phyloP scores from a whole-genome alignment of 805 yeast species.

The Maudiozyma barnettii region DNA sequence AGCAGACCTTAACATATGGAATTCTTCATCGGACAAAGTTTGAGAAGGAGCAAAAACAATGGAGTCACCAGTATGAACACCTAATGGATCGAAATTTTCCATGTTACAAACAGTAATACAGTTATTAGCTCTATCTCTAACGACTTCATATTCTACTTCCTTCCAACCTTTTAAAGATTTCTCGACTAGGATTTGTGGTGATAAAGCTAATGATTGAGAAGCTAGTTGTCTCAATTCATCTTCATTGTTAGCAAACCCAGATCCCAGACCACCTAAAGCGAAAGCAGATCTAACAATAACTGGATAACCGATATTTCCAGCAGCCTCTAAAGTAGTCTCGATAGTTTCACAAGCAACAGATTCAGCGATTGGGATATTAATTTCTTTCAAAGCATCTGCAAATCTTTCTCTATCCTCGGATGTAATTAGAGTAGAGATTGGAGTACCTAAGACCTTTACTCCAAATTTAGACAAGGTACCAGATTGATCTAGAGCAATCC shows the following conservation, averaged over 20 bases:
- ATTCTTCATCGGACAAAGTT: conserved; percentile 92
- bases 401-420: conserved; percentile 97
- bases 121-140: conserved; percentile 90
- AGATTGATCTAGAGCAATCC: conserved; percentile 89
- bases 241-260: conserved; percentile 86
- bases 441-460: conserved; percentile 95
- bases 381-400: conserved; percentile 90
- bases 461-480: conserved; percentile 86
- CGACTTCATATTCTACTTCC: conserved; percentile 97
- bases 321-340: conserved; percentile 90
- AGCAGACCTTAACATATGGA: conserved; percentile 94
- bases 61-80: conserved; percentile 98
- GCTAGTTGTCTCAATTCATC: conserved; percentile 80
- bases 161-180: conserved; percentile 98
- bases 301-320: conserved; percentile 82
- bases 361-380: conserved; percentile 92
- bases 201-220: conserved; percentile 75
- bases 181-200: conserved; percentile 94
- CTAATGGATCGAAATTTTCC: conserved; percentile 98
- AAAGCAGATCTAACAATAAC: conserved; percentile 95
- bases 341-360: conserved; percentile 91
- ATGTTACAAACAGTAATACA: conserved; percentile 98
- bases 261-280: conserved; percentile 95
- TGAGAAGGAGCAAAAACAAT: conserved; percentile 98
- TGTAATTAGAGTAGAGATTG: conserved; percentile 88